Base-by-base conservation (phyloP, 352 stramenopile genomes). In the Pythium periplocum region DNA sequence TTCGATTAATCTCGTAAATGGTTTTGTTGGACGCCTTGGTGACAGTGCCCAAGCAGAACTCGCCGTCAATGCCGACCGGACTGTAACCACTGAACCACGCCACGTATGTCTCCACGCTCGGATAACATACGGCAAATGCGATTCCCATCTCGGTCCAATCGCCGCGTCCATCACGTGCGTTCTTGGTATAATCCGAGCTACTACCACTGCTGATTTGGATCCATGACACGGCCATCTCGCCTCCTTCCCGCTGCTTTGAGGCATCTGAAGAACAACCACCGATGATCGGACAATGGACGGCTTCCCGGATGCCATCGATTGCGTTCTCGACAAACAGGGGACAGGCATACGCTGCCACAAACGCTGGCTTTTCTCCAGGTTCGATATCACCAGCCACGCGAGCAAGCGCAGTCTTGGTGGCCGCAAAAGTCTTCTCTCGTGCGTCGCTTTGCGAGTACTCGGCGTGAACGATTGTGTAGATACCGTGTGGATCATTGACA, bases 21-120 rank as follows among this genome's bases (percentile, higher is more conserved):
- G 68, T 88, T 57, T 93, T 92, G 65, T 83, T 87, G 2, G 80
- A 87, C 2, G 78, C 73, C 53, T 95, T 90, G n/a, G 84, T 93
- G 11, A 95, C 83, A 0, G 76, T 86, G 4, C 84, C 84, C 80
- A 90, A 90, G 65, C 84, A 95, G 48, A 87, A 86, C 40, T 90
- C 76, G 34, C 71, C 85, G 59, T 86, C 80, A 17, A 78, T 64
- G 6, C 78, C 76, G 3, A 92, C 75, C 4, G 84, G 80, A n/a
- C 71, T 87, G 54, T 95, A 93, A 32, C 84, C 82, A 43, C 80
- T 93, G 57, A 95, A 95, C 84, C 84, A 95, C 51, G 78, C 85
- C 45, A 93, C 79, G 39, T 87, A 86, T 32, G 82, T 93, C 57
- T 95, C 84, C 45, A 95, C 84, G 50, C 84, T 95, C 0, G 84